Base-by-base conservation (phyloP, 371 early-diverging fungal species). In the Nosema muscidifuracis region DNA sequence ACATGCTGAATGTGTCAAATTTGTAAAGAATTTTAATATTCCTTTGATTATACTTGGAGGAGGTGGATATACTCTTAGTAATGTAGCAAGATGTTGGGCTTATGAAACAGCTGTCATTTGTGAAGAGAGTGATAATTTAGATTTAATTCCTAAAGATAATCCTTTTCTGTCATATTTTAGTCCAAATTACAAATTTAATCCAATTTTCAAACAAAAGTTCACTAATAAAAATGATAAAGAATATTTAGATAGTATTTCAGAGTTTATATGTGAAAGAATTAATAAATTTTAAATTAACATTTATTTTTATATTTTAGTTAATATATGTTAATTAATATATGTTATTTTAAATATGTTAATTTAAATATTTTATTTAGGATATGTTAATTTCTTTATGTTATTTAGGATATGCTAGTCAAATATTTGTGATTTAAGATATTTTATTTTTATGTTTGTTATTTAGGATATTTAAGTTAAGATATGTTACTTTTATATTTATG, bases 91-190 rank as follows among this genome's bases (percentile, higher is more conserved):
- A 66, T 88, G 88, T 77, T 94, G 94, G 95, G 89, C 93, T 2
- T 95, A 93, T 78, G 99, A 99, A 77, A 99, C 99, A 2, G 88
- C 91, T 12, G 83, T 93, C 0, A 85, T 92, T 0, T 86, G 92
- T 18, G 93, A 89, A 36, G 85, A 88, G 64, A n/a, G n/a, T n/a
- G 86, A 88, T n/a, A 77, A 92, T 1, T 1, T 58, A 13, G 51
- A 67, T 18, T 65, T 65, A 12, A 72, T 83, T 26, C 80, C 82
- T 7, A 22, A 50, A 31, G 70, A 78, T 47, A 74, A 80, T 38
- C 74, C 74, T 26, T 84, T 82, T 73, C 73, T 68, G 53, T 72
- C 69, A 20, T 75, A 83, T 69, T 84, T 72, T 73, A 75, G 71
- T 7, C 79, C 81, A 9, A 57, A 75, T 28, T 77, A 76, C 34